Evolutionary conservation across 441 rosid species (phyloP), one percentile per base, ranked within the genome.

Genomic region (Hura crepitans): DNA sequence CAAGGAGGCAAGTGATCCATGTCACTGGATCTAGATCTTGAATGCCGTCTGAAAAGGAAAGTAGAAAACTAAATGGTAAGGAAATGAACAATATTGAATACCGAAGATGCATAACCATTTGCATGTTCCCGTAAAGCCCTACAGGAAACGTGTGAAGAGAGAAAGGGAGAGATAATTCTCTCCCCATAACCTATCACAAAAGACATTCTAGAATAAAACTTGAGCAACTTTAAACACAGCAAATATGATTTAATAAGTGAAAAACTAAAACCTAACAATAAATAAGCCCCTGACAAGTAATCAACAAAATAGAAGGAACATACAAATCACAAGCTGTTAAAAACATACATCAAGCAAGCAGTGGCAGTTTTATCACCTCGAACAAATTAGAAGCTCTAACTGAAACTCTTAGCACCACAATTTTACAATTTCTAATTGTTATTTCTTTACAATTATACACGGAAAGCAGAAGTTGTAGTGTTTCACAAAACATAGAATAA

Each of bases 1-100:
- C 68, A 81, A 74, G 47, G 66, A 1, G 46, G 68, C 43, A 33
- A 72, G 50, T 28, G 53, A 66, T 78, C 82, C 47, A 20, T 66
- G 62, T 84, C 87, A 75, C 84, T 81, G 53, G 85, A 85, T 73
- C 80, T 81, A 69, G 90, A 85, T 79, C 88, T 84, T 53, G 82
- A 71, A 74, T 18, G 72, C 75, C 60, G 76, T 83, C 97, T 90
- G 76, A 54, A 62, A 35, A 53, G 7, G 43, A 61, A 71, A 73
- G 70, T 33, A 72, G 54, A 69, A 69, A 75, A 51, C 69, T 50
- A 65, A 73, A 31, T 51, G 59, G 8, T n/a, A 58, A 37, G 47
- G 13, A 43, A 14, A 59, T 61, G 30, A 35, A 22, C n/a, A 37
- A 61, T 39, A 43, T 42, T 39, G 17, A 50, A 43, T 55, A 18